Conservation (phyloP, 805 yeast species). For the Metschnikowia aberdeeniae region DNA sequence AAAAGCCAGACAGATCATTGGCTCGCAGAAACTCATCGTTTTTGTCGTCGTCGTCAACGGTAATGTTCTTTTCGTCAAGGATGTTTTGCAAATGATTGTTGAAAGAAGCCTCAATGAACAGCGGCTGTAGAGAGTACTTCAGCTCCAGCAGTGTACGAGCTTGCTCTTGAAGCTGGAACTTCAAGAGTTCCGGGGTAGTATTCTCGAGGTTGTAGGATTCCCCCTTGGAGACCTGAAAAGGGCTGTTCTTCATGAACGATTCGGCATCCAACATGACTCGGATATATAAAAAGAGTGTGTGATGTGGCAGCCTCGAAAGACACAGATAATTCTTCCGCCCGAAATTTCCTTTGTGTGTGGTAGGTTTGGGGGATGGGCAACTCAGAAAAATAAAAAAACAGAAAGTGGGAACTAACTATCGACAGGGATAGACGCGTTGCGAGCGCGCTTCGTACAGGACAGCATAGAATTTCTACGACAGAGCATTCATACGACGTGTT, state of each 20-base stretch:
- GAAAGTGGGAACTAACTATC: neutral
- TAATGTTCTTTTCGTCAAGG: constrained; percentile 6
- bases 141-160: constrained; percentile 16
- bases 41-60: constrained; percentile 14
- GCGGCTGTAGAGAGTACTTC: constrained; percentile 12
- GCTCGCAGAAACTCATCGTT: constrained; percentile 14
- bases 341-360: neutral
- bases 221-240: constrained; percentile 29
- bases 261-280: constrained; percentile 36
- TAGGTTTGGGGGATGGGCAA: neutral
- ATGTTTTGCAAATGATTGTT: constrained; percentile 30
- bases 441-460: neutral
- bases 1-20: constrained; percentile 8
- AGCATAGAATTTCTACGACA: neutral
- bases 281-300: neutral
- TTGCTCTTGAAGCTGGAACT: constrained; percentile 42
- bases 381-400: neutral
- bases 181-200: constrained; percentile 41
- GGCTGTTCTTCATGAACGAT: constrained; percentile 33
- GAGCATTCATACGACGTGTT: neutral
- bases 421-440: constrained; percentile 6
- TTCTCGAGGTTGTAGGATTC: constrained; percentile 32
- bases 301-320: neutral
- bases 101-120: constrained; percentile 28
- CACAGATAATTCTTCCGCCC: neutral